A percentile compares a stretch with the other conserved stretches of the same genome.
Conservation (phyloP, 75 land plant genomes). For the Picea glauca region DNA sequence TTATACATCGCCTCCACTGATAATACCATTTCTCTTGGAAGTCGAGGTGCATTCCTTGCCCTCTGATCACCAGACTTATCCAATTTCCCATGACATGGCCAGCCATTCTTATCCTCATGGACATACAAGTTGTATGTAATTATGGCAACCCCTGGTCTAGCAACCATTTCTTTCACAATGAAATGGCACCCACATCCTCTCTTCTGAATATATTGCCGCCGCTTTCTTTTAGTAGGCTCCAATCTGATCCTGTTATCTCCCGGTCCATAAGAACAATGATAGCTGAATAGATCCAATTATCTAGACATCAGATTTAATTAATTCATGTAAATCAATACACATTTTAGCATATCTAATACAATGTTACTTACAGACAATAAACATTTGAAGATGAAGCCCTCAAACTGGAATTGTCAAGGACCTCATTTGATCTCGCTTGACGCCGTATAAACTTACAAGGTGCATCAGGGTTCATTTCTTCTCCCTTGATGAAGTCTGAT, state of each 20-base stretch:
- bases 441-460: background rate
- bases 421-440: background rate
- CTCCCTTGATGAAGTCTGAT: background rate
- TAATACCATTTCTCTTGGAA: too few species aligned
- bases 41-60: background rate
- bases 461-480: background rate
- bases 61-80: background rate
- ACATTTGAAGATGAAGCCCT: background rate
- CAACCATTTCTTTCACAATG: background rate
- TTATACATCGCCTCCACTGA: too few species aligned
- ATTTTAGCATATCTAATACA: too few species aligned
- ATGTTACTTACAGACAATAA: background rate
- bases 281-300: background rate
- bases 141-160: background rate
- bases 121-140: background rate
- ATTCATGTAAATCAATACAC: too few species aligned
- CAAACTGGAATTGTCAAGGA: background rate
- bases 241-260: background rate
- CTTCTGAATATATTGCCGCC: background rate
- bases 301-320: background rate
- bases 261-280: background rate
- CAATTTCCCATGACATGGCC: background rate
- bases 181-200: conserved; percentile 3
- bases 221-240: background rate
- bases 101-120: background rate